Conservation (phyloP, 805 yeast species). For the Gaillardinia entomophila region DNA sequence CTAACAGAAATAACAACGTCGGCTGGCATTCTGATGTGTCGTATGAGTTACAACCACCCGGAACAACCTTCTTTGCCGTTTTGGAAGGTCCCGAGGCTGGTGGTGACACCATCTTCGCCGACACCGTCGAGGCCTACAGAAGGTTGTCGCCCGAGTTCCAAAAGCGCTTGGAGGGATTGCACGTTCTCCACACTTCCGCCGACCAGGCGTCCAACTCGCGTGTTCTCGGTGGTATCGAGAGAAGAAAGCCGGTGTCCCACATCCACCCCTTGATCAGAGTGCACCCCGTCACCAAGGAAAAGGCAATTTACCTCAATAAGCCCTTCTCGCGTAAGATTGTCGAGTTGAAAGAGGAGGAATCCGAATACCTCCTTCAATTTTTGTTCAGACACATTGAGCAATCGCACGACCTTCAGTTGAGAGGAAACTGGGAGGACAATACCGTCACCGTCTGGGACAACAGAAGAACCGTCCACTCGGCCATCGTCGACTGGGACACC, state of each 20-base stretch:
- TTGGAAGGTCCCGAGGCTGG: slow-evolving; percentile 34
- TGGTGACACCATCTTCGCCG: slow-evolving; percentile 34
- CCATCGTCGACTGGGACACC: slow-evolving; percentile 29
- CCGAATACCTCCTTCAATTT: slow-evolving; percentile 22
- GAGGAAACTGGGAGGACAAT: slow-evolving; percentile 32
- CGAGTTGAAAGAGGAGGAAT: slow-evolving; percentile 31
- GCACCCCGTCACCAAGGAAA: slow-evolving; percentile 30
- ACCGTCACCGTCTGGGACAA: slow-evolving; percentile 34
- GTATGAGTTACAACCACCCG: slow-evolving; percentile 31
- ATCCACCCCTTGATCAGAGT: slow-evolving; percentile 30
- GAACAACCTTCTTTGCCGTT: slow-evolving; percentile 27
- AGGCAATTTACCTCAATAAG: slow-evolving; percentile 24
- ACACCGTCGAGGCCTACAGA: slow-evolving; percentile 31
- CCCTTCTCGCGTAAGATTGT: slow-evolving; percentile 30
- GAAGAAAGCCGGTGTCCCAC: slow-evolving; percentile 27
- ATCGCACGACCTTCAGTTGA: slow-evolving; percentile 30
- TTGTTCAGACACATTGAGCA: slow-evolving; percentile 27
- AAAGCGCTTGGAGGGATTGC: slow-evolving; percentile 24
- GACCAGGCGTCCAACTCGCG: slow-evolving; percentile 24
- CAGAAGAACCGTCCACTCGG: slow-evolving; percentile 28
- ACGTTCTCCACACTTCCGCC: slow-evolving; percentile 28
- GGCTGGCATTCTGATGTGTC: slow-evolving; percentile 34
- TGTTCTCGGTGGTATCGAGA: slow-evolving; percentile 25
- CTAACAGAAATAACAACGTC: slow-evolving; percentile 22
- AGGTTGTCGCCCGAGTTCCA: slow-evolving; percentile 31